Evolutionary conservation across 2,329 filamentous ascomycete genomes (phyloP), one percentile per base, ranked within the genome.

Genomic region (Cytospora schulzeri): DNA sequence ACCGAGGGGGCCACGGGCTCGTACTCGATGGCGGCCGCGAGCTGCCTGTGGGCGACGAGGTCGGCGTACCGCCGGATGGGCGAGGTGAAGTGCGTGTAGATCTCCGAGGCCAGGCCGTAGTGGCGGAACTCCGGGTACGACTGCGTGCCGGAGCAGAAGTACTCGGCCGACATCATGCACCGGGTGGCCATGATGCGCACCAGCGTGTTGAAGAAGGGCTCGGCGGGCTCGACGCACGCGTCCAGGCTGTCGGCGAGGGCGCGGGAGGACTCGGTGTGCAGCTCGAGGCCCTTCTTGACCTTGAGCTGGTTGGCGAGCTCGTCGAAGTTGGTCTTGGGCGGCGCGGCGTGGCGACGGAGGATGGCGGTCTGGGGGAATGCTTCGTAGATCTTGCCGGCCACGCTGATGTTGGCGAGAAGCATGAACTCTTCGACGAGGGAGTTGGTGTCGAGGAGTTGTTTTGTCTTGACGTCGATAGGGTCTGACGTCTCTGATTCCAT

Each of bases 101-200:
- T 99, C 73, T 96, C 91, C 4, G 91, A 93, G 0, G 96, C 96
- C 41, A 99, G 88, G 70, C 95, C 95, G 77, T 99, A 99, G 79
- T 99, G 96, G 60, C 92, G 88, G 84, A 97, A 99, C 75, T 98
- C 95, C 0, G 92, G 90, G 75, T 95, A 94, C 0, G 93, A 88
- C 75, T 97, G 93, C 8, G 93, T 93, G 66, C 95, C 95, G 0
- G 94, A 91, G 79, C 91, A 95, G 79, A 99, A 99, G 79, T 99
- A 99, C 78, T 99, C 95, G 67, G 95, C 95, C 61, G 92, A 95
- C 83, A 97, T 97, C 95, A 99, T 99, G 85, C 95, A 99, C 26
- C 95, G 90, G 11, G 95, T 99, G 12, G 95, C 95, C 81, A 99
- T 91, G 78, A 99, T 97, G 74, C 95, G 92, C 70, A 99, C 90